Conservation (phyloP, 1,284 basidiomycete species). For the Trichosporon sp. region DNA sequence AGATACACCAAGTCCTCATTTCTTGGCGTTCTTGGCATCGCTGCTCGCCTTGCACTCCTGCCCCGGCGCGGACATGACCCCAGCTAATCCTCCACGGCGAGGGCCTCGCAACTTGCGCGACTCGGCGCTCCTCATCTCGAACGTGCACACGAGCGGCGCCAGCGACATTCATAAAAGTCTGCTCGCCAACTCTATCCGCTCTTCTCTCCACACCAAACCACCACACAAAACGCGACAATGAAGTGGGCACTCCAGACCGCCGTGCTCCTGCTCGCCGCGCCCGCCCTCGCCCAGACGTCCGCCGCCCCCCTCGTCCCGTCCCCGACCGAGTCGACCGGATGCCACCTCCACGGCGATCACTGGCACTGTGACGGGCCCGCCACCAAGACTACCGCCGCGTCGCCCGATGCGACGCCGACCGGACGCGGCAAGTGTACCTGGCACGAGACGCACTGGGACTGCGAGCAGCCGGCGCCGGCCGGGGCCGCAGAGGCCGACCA, state of each 20-base stretch:
- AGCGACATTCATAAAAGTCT: neutral
- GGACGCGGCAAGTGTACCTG: too few species aligned
- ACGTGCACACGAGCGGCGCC: neutral
- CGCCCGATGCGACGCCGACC: too few species aligned
- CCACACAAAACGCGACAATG: neutral
- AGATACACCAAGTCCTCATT: conserved; percentile 4
- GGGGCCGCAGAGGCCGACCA: neutral
- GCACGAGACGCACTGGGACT: too few species aligned
- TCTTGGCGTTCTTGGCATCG: neutral
- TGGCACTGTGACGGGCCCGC: conserved; percentile 30
- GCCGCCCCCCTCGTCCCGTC: conserved; percentile 13
- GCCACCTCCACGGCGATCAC: conserved; percentile 25
- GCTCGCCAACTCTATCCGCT: neutral
- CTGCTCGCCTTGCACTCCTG: neutral
- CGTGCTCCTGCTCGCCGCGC: neutral
- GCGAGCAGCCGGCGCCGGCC: too few species aligned
- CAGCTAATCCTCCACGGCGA: neutral
- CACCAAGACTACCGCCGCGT: conserved; percentile 14
- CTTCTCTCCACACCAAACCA: neutral
- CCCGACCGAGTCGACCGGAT: conserved; percentile 28
- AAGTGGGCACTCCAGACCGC: neutral
- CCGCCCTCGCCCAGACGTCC: conserved; percentile 11
- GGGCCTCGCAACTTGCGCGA: neutral
- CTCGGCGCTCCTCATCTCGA: neutral
- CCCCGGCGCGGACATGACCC: neutral